phyloP scores from a whole-genome alignment of 345 rosid species.

The Gossypium raimondii region DNA sequence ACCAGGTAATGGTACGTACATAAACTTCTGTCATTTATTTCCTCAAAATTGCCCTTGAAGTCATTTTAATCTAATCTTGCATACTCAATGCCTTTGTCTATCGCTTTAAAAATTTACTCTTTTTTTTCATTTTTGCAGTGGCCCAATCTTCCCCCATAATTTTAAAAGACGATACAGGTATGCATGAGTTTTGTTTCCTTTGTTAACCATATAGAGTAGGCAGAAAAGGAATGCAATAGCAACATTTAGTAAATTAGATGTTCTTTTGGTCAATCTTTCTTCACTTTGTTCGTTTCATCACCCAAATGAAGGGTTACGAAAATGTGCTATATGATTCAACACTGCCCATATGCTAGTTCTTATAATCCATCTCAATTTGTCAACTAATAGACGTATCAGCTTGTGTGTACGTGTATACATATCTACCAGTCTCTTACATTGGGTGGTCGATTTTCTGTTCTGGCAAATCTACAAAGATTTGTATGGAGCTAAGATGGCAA shows the following conservation, averaged over 20 bases:
- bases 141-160: neutral
- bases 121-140: neutral
- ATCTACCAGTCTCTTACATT: neutral
- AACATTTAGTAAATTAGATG: neutral
- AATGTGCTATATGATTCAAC: neutral
- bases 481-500: neutral
- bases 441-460: neutral
- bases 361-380: too few relatives aligned
- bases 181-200: neutral
- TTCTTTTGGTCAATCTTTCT: neutral
- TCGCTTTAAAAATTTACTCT: neutral
- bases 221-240: neutral
- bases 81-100: neutral
- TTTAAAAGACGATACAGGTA: neutral
- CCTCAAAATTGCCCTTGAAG: slow-evolving; percentile 2
- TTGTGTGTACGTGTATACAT: neutral
- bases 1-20: slow-evolving; percentile 37
- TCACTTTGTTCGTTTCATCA: neutral
- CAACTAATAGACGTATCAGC: too few relatives aligned
- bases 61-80: neutral
- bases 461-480: neutral
- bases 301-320: neutral
- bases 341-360: too few relatives aligned
- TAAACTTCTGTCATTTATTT: slow-evolving; percentile 13
- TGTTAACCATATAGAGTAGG: neutral